Conservation (phyloP, 352 stramenopile genomes). For the Phytopythium litorale region DNA sequence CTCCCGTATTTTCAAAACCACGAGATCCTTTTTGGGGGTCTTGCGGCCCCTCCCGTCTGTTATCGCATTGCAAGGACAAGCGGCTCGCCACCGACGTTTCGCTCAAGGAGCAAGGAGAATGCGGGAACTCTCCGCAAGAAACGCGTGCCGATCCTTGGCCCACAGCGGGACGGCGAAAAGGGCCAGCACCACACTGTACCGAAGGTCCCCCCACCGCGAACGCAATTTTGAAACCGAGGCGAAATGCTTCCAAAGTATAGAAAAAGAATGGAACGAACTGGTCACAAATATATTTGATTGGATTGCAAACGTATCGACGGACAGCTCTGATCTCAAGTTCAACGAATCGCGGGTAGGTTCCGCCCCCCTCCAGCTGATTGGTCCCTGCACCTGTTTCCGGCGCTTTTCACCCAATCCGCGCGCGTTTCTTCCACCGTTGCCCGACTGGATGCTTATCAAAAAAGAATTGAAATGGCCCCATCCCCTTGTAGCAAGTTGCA, state of each 20-base stretch:
- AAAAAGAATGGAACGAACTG: not conserved
- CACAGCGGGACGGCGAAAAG: not conserved
- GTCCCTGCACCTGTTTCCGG: not conserved
- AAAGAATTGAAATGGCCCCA: not conserved
- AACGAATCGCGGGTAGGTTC: not conserved
- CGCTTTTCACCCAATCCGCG: not conserved
- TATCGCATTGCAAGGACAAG: too few species aligned
- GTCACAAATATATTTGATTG: not conserved
- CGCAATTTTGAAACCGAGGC: not conserved
- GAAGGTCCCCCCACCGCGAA: not conserved
- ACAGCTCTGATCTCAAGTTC: not conserved
- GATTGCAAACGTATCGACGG: not conserved
- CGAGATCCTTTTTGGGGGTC: too few species aligned
- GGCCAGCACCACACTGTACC: not conserved
- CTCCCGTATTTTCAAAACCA: too few species aligned
- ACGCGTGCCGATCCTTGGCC: too few species aligned
- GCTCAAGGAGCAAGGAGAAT: too few species aligned
- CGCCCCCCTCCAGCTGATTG: not conserved
- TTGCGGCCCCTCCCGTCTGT: too few species aligned
- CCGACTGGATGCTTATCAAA: not conserved
- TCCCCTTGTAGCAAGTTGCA: not conserved
- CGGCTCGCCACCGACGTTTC: too few species aligned
- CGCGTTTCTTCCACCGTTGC: not conserved
- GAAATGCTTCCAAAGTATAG: not conserved
- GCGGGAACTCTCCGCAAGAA: too few species aligned